Conservation (phyloP, 108 stramenopile species). For the Aurantiochytrium sp. region DNA sequence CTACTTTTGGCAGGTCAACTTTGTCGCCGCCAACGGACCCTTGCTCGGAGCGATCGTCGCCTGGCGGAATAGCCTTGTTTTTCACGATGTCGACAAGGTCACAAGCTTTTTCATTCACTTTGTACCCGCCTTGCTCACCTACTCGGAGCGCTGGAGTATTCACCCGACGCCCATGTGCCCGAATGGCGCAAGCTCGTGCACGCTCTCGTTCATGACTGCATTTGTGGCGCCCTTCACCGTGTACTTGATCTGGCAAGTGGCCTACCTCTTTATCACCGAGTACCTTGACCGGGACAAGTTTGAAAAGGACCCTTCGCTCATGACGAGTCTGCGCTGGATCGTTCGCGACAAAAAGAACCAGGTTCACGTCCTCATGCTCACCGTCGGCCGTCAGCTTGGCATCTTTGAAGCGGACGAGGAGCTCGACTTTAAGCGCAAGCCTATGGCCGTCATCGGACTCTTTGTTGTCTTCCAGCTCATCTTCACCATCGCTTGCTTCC, state of each 20-base stretch:
- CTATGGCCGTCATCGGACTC: neutral
- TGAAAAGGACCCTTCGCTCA: neutral
- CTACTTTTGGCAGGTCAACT: slow-evolving; percentile 33
- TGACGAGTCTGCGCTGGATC: slow-evolving; percentile 9
- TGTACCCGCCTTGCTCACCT: slow-evolving; percentile 58
- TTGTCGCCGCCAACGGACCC: slow-evolving; percentile 61
- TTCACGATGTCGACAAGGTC: slow-evolving; percentile 71
- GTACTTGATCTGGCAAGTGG: neutral
- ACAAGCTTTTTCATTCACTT: slow-evolving; percentile 68
- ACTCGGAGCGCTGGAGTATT: slow-evolving; percentile 51
- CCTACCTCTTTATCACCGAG: neutral
- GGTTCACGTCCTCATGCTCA: neutral
- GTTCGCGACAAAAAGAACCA: slow-evolving; percentile 4
- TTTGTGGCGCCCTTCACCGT: neutral
- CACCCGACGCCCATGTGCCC: neutral
- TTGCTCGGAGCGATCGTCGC: slow-evolving; percentile 51
- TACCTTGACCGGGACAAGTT: neutral
- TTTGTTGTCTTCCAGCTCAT: slow-evolving; percentile 1
- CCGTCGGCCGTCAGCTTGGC: neutral
- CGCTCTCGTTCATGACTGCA: neutral
- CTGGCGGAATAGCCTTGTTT: slow-evolving; percentile 72
- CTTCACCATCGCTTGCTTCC: neutral
- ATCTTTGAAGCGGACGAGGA: neutral
- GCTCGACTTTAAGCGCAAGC: neutral
- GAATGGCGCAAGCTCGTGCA: neutral